Percentiles rank a stretch among this genome's conserved stretches.
Evolutionary conservation across 306 rosid species (phyloP).

Genomic region (Dryas alaskensis): DNA sequence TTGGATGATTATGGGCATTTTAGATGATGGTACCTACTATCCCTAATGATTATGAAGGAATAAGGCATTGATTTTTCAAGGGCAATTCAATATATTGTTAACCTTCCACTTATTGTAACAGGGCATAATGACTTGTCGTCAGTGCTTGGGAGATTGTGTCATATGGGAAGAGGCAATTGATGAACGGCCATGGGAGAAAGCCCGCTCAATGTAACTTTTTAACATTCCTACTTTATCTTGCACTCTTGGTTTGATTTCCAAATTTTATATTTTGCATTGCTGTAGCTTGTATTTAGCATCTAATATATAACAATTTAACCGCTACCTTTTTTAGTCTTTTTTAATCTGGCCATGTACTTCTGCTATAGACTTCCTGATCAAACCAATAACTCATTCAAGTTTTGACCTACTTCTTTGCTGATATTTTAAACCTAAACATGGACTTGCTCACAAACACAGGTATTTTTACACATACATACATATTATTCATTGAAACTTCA

Average conservation of each 20-base stretch:
- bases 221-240: neutral
- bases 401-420: neutral
- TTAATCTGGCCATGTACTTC: neutral
- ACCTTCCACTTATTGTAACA: conserved; percentile 30
- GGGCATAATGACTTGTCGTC: conserved; percentile 86
- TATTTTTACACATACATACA: neutral
- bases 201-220: conserved; percentile 62
- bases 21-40: neutral
- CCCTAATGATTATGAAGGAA: neutral
- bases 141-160: conserved; percentile 85
- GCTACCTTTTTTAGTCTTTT: neutral
- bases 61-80: neutral
- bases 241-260: neutral
- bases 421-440: neutral
- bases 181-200: conserved; percentile 93
- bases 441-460: neutral
- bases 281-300: conserved; percentile 15
- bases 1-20: neutral
- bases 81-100: neutral
- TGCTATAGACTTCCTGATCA: neutral
- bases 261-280: neutral
- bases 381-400: neutral
- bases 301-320: neutral
- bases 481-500: neutral
- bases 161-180: conserved; percentile 97